Evolutionary conservation across 441 rosid genomes (phyloP), one percentile per base, ranked within the genome.

Genomic region (Dalechampia spathulata): DNA sequence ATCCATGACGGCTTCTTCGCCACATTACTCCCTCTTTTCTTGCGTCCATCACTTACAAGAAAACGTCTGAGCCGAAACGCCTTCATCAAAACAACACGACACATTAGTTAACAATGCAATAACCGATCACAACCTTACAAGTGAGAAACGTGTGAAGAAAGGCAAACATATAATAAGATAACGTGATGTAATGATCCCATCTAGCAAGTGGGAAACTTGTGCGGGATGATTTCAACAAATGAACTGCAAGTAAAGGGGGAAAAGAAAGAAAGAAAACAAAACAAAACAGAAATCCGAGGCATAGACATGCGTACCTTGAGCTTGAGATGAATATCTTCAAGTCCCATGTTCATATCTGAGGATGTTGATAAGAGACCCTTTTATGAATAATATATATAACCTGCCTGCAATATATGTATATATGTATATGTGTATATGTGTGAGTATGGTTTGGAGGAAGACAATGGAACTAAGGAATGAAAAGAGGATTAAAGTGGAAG

Each of bases 1-100:
- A 81, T 75, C 91, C 91, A 83, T 52, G 78, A 70, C 26, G 79
- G 75, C 67, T 72, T 83, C 72, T 65, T 80, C 32, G 28, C 25
- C 28, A 16, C 39, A 47, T 44, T 59, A 37, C 7, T 0, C 52
- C 49, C 48, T 50, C 52, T 70, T 58, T 63, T 83, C 70, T 61
- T 74, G 26, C 66, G 40, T 34, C 66, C 76, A 57, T 73, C 59
- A 15, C 66, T 66, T 4, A 36, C 21, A 5, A 68, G 70, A 45
- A 85, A 68, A 11, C 77, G 41, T 54, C 71, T 68, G 55, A 80
- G 63, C 65, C 69, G 67, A 57, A 77, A 67, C 5, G 70, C 82
- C 90, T 83, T 66, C 13, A 56, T 40, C 41, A 44, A n/a, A n/a
- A n/a, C n/a, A n/a, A n/a, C n/a, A n/a, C n/a, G n/a, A n/a, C n/a